Evolutionary conservation across 2,329 filamentous ascomycete species (phyloP).

Genomic region (Colletotrichum tropicicola): DNA sequence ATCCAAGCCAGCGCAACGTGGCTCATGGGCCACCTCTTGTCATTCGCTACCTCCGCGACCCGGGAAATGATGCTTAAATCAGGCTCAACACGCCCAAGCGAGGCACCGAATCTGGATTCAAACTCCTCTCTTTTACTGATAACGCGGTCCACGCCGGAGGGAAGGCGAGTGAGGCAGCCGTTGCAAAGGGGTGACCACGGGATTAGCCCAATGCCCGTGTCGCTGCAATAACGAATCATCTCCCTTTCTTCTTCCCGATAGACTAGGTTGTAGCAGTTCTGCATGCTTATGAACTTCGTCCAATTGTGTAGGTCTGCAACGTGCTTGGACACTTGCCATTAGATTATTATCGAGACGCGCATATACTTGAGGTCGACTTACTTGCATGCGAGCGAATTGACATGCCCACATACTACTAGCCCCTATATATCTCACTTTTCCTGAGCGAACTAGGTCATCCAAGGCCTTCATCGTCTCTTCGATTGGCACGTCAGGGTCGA

Average conservation of each 20-base stretch:
- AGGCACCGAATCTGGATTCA: not conserved
- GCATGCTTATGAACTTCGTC: slow-evolving; percentile 11
- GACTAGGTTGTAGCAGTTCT: not conserved
- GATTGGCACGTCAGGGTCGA: not conserved
- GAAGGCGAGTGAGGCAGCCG: not conserved
- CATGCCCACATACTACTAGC: slow-evolving; percentile 5
- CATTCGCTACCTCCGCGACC: slow-evolving; percentile 62
- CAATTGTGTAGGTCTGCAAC: not conserved
- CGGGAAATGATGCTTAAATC: slow-evolving; percentile 35
- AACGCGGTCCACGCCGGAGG: not conserved
- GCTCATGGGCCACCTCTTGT: slow-evolving; percentile 67
- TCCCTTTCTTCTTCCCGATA: slow-evolving; percentile 3
- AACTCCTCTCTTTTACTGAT: not conserved
- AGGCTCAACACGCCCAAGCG: not conserved
- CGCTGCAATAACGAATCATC: not conserved
- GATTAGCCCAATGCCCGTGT: not conserved
- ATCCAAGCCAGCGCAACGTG: slow-evolving; percentile 72
- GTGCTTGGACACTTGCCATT: not conserved
- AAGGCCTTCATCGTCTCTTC: slow-evolving; percentile 6
- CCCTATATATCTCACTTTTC: slow-evolving; percentile 6
- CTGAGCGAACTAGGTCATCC: not conserved
- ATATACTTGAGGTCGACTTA: not conserved
- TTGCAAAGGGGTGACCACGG: not conserved
- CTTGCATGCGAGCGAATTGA: not conserved
- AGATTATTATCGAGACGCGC: not conserved